Conservation (phyloP, 495 filamentous ascomycete genomes). For the Xylaria scruposa region DNA sequence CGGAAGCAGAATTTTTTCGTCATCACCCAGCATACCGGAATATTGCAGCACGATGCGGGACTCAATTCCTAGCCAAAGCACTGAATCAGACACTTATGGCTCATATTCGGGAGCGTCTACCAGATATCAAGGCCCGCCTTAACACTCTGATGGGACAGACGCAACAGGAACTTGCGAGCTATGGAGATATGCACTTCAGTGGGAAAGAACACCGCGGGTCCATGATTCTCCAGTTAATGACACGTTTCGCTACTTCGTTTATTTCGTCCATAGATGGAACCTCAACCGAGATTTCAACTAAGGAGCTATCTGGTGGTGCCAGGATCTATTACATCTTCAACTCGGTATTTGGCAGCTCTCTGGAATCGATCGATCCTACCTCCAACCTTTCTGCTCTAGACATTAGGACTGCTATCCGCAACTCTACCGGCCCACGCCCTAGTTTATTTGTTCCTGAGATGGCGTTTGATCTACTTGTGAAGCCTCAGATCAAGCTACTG, state of each 20-base stretch:
- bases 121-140: slow-evolving; percentile 96
- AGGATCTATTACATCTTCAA: slow-evolving; percentile 99
- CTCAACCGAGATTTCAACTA: slow-evolving; percentile 97
- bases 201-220: slow-evolving; percentile 96
- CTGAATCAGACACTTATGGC: slow-evolving; percentile 94
- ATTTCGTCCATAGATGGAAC: slow-evolving; percentile 99
- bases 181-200: slow-evolving; percentile 97
- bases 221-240: slow-evolving; percentile 96
- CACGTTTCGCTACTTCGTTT: slow-evolving; percentile 95
- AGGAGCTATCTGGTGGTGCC: slow-evolving; percentile 95
- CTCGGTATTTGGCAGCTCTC: slow-evolving; percentile 95
- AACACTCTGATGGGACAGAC: slow-evolving; percentile 99
- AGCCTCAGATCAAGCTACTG: slow-evolving; percentile 96
- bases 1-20: slow-evolving; percentile 94
- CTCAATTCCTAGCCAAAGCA: slow-evolving; percentile 93
- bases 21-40: slow-evolving; percentile 97
- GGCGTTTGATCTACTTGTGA: slow-evolving; percentile 96
- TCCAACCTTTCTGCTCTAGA: slow-evolving; percentile 94
- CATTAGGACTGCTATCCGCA: slow-evolving; percentile 96
- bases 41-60: slow-evolving; percentile 92
- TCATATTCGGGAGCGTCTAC: slow-evolving; percentile 93
- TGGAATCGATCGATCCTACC: slow-evolving; percentile 95
- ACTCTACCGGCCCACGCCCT: slow-evolving; percentile 94
- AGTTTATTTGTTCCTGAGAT: slow-evolving; percentile 97
- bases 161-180: slow-evolving; percentile 97